Evolutionary conservation across 345 rosid genomes (phyloP), one percentile per base, ranked within the genome.

Genomic region (Linum trigynum): DNA sequence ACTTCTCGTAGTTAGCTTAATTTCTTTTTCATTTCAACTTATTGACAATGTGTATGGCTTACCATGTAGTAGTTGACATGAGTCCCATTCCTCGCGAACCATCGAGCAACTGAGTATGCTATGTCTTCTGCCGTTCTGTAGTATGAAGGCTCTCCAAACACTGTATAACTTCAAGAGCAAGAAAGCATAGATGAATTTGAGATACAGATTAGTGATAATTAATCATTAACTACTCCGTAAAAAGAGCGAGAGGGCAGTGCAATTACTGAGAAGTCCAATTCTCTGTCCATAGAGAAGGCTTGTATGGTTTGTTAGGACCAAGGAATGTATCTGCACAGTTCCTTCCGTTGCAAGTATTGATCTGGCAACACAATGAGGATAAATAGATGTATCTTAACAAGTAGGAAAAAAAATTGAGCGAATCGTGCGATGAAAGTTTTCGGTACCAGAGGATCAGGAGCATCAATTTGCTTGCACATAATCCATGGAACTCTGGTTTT

Each of bases 41-140:
- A 57, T 3, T 16, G 37, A n/a, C 38, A 17, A 3, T 57, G 60
- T 17, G 35, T 7, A 16, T n/a, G 59, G 15, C 61, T 57, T 37
- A 57, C 61, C 61, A 57, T 57, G 61, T 57, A 57, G 23, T 57
- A 57, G 61, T 57, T 57, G 61, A 57, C 61, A 9, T 17, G 61
- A 23, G 38, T 57, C 38, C 61, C 61, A 17, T 57, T 23, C 61
- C 38, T 57, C 10, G 61, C 36, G 23, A 57, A 57, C 61, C 61
- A 57, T 32, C 61, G 6, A 16, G 61, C 61, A 57, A 57, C 61
- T 12, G 61, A 57, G 61, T n/a, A 57, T 23, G 61, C 61, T 1
- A 37, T 37, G 11, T 57, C 61, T 57, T 57, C 61, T 57, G 61
- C 37, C 2, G 37, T 37, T 23, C 61, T 57, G 3, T 57, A 37